Percentiles rank a stretch among this genome's conserved stretches.
Evolutionary conservation across 2,329 filamentous ascomycete species (phyloP).

Genomic region (Penicillium sp.): DNA sequence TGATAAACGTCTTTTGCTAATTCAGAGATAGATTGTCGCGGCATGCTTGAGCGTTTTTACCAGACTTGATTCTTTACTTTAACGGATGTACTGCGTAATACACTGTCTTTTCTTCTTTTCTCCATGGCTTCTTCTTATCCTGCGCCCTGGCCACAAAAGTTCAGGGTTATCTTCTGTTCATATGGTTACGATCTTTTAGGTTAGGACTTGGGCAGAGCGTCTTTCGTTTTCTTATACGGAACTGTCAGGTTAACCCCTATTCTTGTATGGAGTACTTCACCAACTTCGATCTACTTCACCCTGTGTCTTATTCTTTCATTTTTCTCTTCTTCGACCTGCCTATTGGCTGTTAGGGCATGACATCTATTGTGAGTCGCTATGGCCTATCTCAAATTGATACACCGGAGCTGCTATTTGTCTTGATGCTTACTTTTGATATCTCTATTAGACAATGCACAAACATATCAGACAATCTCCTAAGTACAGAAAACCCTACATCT

Average conservation of each 20-base stretch:
- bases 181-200: constrained; percentile 29
- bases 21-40: constrained; percentile 63
- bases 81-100: constrained; percentile 29
- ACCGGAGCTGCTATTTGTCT: not conserved
- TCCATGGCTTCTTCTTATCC: constrained; percentile 12
- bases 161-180: constrained; percentile 21
- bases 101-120: constrained; percentile 20
- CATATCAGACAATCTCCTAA: not conserved
- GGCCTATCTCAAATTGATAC: constrained; percentile 1
- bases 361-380: not conserved
- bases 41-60: constrained; percentile 98
- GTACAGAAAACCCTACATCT: not conserved
- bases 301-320: constrained; percentile 10
- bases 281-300: constrained; percentile 16
- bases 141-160: constrained; percentile 1
- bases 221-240: constrained; percentile 17
- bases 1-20: constrained; percentile 14
- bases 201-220: constrained; percentile 26
- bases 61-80: constrained; percentile 91
- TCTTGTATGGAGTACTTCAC: constrained; percentile 27
- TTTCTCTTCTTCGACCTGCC: constrained; percentile 7
- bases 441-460: not conserved
- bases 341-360: constrained; percentile 2
- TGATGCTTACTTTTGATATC: not conserved
- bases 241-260: constrained; percentile 26